Evolutionary conservation across 2,329 filamentous ascomycete genomes (phyloP).

Genomic region (Venturia oleaginea): DNA sequence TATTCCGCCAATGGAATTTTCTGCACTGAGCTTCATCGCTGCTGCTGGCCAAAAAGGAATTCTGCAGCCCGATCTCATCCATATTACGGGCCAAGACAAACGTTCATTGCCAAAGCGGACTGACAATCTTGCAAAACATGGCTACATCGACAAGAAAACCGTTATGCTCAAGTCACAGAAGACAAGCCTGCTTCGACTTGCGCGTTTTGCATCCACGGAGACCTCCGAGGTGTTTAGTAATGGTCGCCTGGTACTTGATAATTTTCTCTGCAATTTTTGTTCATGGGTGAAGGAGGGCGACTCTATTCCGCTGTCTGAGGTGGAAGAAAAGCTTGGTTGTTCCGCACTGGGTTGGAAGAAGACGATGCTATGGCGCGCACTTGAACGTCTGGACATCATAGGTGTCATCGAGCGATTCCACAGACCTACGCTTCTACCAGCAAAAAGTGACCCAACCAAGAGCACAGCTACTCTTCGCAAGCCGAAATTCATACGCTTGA

Average conservation of each 20-base stretch:
- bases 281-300: conserved; percentile 39
- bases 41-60: conserved; percentile 45
- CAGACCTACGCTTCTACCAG: neutral
- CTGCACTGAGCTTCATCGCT: conserved; percentile 50
- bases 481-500: conserved; percentile 6
- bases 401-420: conserved; percentile 13
- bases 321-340: conserved; percentile 40
- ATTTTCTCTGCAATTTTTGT: conserved; percentile 41
- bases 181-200: conserved; percentile 29
- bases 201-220: conserved; percentile 11
- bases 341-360: conserved; percentile 3
- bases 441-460: neutral
- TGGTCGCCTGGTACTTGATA: conserved; percentile 38
- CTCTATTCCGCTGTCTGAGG: conserved; percentile 44
- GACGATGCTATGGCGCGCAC: conserved; percentile 13
- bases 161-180: conserved; percentile 28
- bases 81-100: conserved; percentile 53
- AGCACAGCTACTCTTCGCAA: neutral
- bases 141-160: conserved; percentile 51
- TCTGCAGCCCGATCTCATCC: conserved; percentile 46
- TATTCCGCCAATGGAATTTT: conserved; percentile 46
- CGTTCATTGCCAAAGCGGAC: conserved; percentile 54
- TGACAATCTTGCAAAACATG: conserved; percentile 45
- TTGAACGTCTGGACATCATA: conserved; percentile 15
- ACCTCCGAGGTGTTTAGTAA: conserved; percentile 19